Evolutionary conservation across 2,329 filamentous ascomycete genomes (phyloP).

Genomic region (Harringtonia aguacate): DNA sequence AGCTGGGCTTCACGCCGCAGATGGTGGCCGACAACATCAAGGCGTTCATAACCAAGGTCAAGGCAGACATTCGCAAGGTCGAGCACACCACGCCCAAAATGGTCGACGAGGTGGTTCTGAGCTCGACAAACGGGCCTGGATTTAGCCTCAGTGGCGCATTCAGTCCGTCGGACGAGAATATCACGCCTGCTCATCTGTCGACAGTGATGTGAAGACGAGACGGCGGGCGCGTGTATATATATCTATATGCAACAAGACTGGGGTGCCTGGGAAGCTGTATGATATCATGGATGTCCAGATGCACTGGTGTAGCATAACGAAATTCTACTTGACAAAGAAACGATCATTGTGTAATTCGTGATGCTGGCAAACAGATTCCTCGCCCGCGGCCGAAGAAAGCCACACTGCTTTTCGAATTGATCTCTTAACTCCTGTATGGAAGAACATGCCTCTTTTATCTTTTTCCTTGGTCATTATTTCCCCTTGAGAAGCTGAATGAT

Average conservation of each 20-base stretch:
- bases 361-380: no score
- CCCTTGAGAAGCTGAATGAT: conserved; percentile 38
- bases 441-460: background rate
- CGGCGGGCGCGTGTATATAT: background rate
- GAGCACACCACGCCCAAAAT: conserved; percentile 59
- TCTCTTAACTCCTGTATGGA: no score
- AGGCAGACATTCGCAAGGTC: conserved; percentile 54
- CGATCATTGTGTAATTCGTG: no score
- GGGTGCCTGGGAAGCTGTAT: background rate
- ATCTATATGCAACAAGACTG: no score
- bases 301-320: no score
- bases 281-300: conserved; percentile 9
- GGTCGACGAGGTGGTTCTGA: conserved; percentile 67
- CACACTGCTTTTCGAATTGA: no score
- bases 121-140: conserved; percentile 77
- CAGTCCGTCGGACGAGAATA: conserved; percentile 45
- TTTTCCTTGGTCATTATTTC: conserved; percentile 14
- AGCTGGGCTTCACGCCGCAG: conserved; percentile 79
- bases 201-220: conserved; percentile 38
- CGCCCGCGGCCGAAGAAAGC: no score
- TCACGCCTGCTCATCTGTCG: conserved; percentile 41
- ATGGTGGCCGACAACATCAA: conserved; percentile 79
- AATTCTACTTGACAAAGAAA: no score
- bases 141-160: conserved; percentile 79
- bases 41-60: conserved; percentile 63